Evolutionary conservation across 768 basidiomycete species (phyloP), one percentile per base, ranked within the genome.

Genomic region (Podaxis mareebaensis): DNA sequence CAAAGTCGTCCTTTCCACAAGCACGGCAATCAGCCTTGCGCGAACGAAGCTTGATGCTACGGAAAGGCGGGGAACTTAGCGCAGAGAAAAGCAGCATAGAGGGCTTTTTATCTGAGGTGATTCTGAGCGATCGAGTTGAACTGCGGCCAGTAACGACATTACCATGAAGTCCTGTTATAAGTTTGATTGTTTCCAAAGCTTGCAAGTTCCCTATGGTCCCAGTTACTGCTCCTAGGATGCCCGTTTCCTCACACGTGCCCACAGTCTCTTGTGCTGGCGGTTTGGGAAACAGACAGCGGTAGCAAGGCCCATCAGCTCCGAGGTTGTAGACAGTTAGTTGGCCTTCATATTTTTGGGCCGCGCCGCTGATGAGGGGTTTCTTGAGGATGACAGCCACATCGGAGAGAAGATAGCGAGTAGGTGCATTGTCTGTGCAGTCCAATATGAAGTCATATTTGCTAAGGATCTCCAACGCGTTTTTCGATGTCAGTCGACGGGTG

Each of bases 371-470:
- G 42, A 99, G 87, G 13, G 93, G 91, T 53, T 88, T 92, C n/a
- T 78, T 76, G 1, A 95, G 82, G 1, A 77, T 78, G 42, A 95
- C 91, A 15, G 91, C 86, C 0, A 86, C 85, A 72, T 99, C 96
- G 26, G 93, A 95, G 58, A 99, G 82, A 20, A 99, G 85, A 75
- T 99, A 99, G 4, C 97, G 90, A 0, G 95, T 95, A 2, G 91
- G 87, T 1, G 90, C 86, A 66, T 97, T 96, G 76, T 98, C 96
- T 3, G 95, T 97, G 78, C 96, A 98, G 76, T 98, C 96, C 15
- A 98, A 79, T 55, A 98, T 80, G 57, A 97, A 75, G 72, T 91
- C 85, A 70, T 93, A 95, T 1, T 81, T 70, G 11, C 71, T 66
- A 11, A 96, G 77, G 22, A 92, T 74, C 15, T 74, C 64, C n/a